A percentile compares a stretch with the other conserved stretches of the same genome.
These are phyloP conservation scores for Naematelia encephala DNA, from an alignment of 768 basidiomycete species.

Conservation along the genomic window DNA sequence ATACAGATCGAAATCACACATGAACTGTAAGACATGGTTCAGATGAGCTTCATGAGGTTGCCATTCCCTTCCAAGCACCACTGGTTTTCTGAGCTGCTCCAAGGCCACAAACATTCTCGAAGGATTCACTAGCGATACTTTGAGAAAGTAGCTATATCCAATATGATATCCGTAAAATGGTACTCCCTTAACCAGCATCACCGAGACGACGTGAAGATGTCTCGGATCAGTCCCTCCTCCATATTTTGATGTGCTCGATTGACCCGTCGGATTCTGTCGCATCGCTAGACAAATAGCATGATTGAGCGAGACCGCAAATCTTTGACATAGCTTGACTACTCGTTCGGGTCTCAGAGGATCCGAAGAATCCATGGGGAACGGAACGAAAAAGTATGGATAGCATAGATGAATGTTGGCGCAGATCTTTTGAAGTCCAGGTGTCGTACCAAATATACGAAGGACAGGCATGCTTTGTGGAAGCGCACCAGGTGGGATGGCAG, in stretches of 20 bases:
- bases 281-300: slow-evolving; percentile 79
- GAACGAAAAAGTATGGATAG: slow-evolving; percentile 88
- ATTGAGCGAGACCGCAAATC: slow-evolving; percentile 72
- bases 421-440: slow-evolving; percentile 69
- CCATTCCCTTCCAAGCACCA: slow-evolving; percentile 74
- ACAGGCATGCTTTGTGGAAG: slow-evolving; percentile 68
- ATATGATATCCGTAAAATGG: slow-evolving; percentile 93
- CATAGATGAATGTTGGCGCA: slow-evolving; percentile 75
- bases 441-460: slow-evolving; percentile 79
- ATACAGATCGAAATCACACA: slow-evolving; percentile 91
- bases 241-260: slow-evolving; percentile 52
- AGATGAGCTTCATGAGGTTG: slow-evolving; percentile 85
- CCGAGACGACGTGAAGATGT: slow-evolving; percentile 58
- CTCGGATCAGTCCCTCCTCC: slow-evolving; percentile 54
- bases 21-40: slow-evolving; percentile 81
- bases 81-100: slow-evolving; percentile 75
- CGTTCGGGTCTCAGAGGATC: slow-evolving; percentile 47
- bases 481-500: slow-evolving; percentile 40
- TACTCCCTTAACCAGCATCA: slow-evolving; percentile 86
- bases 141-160: slow-evolving; percentile 80
- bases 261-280: slow-evolving; percentile 65
- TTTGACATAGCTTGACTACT: slow-evolving; percentile 69
- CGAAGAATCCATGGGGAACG: slow-evolving; percentile 68
- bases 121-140: slow-evolving; percentile 74
- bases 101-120: slow-evolving; percentile 64